Evolutionary conservation across 2,329 filamentous ascomycete species (phyloP), one percentile per base, ranked within the genome.

Genomic region (Colletotrichum truncatum): DNA sequence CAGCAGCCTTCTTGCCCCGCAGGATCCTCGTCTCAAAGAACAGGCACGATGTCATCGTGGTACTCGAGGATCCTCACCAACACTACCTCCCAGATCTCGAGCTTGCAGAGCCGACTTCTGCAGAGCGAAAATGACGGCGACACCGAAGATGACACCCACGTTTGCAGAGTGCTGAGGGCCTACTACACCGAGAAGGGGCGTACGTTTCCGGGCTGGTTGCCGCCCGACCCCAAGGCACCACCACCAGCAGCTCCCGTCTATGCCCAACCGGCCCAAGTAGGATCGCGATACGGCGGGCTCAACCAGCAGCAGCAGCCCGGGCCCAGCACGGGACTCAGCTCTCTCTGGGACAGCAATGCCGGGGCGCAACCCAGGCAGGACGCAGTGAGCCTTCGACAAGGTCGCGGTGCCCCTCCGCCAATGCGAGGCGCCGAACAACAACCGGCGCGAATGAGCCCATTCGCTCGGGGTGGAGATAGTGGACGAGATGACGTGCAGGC

Each of bases 131-230:
- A 84, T 71, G 89, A 91, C 77, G 90, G 90, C 78, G 89, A 92
- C 74, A 91, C 89, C 68, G 87, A 97, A 79, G 94, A 98, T 81
- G 93, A 97, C 81, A 97, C 94, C 3, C 94, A 98, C 82, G 92
- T 98, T 73, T 97, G 93, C 80, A 93, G 96, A 73, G 94, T 97
- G 34, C 88, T 99, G 25, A 92, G 96, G 73, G 91, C 89, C 72
- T 97, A 98, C 85, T 98, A 99, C 84, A 88, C 84, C 54, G 94
- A 98, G 77, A 96, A 97, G 75, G 92, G 91, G 70, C 89, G 90
- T 21, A 85, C 89, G 2, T 92, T 94, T 68, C 96, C 96, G 1
- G 80, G 84, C 71, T 98, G 96, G 95, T 89, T 98, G 7, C 93
- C 94, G 7, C 90, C 93, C 6, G 93, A 97, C 77, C 94, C 93